Base-by-base conservation (phyloP, 345 rosid species). In the Lepidium didymum region DNA sequence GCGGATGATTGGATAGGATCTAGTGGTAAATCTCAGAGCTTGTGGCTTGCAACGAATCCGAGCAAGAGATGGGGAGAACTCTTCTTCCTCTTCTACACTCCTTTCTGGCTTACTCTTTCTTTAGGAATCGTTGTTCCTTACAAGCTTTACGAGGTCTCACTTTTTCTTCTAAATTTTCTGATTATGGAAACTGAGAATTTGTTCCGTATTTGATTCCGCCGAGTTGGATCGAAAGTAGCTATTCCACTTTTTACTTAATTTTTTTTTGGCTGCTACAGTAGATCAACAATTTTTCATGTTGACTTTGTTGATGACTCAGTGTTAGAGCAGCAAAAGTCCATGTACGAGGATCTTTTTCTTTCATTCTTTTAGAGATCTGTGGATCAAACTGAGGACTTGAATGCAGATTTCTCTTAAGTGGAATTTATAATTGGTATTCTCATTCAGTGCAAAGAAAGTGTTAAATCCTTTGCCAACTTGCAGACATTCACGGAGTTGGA, bases 11-110 rank as follows among this genome's bases (percentile, higher is more conserved):
- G 33, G 33, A 29, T 29, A 29, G 33, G 33, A 29, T 29, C 33
- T 29, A 29, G 1, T 29, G 33, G 7, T 29, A 1, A 6, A 5
- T 38, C 66, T 52, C 38, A 79, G 29, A 84, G 88, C 63, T 74
- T 81, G 60, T 93, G 98, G 98, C 40, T 93, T 60, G 84, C 98
- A 40, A 9, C 87, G 4, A 84, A 93, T 72, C 88, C 88, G 6
- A 93, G 97, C 58, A 93, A 90, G 82, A 82, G 95, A 88, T 93
- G 97, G 98, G 98, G 82, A 4, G 98, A 93, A 77, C 85, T 93
- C 62, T 93, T 93, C 84, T 90, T 93, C 72, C 92, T 93, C 46
- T 74, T 78, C 65, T 93, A 90, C 71, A 90, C 98, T 72, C 98
- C 97, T 0, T 93, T 93, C 64, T 93, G 98, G 98, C 97, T 93